A percentile compares a stretch with the other conserved stretches of the same genome.
These are phyloP conservation scores for Gloeophyllum trabeum DNA, from an alignment of 768 basidiomycete genomes.

Conservation along the genomic window DNA sequence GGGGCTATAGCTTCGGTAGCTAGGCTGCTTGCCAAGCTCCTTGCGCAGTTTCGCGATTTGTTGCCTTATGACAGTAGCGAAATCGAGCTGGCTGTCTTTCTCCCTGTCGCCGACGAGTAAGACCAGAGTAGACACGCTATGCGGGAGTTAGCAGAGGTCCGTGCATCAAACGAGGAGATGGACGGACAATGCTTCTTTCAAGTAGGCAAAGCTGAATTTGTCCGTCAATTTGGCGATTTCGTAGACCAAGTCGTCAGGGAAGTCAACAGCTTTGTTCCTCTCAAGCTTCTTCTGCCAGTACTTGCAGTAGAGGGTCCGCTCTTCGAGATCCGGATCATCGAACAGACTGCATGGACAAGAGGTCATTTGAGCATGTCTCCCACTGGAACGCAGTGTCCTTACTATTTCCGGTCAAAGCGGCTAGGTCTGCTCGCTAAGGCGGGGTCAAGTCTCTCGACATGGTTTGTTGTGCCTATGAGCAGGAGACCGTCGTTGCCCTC, in stretches of 20 bases:
- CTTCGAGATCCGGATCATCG: constrained; percentile 54
- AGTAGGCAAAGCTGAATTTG: constrained; percentile 75
- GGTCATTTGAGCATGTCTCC: background rate
- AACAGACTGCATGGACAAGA: constrained; percentile 39
- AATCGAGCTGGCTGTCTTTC: constrained; percentile 32
- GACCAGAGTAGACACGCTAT: constrained; percentile 66
- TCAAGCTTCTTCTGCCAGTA: constrained; percentile 79
- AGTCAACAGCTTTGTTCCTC: constrained; percentile 47
- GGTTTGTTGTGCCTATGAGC: constrained; percentile 74
- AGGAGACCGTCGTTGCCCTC: constrained; percentile 73
- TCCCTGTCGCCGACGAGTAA: constrained; percentile 42
- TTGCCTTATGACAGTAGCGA: constrained; percentile 35
- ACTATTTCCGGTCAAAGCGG: constrained; percentile 84
- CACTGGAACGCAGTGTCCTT: constrained; percentile 16
- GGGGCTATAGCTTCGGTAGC: background rate
- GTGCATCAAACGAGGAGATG: background rate
- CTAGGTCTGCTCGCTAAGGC: constrained; percentile 70
- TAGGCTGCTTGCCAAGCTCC: constrained; percentile 40
- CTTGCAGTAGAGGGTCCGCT: constrained; percentile 53
- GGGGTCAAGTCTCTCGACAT: constrained; percentile 71
- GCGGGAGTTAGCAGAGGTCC: background rate
- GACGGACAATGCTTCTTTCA: constrained; percentile 83
- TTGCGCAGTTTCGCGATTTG: constrained; percentile 56
- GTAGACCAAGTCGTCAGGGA: constrained; percentile 53
- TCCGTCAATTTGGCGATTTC: constrained; percentile 50